phyloP scores from a whole-genome alignment of 768 basidiomycete species.

The Pleurotus giganteus region DNA sequence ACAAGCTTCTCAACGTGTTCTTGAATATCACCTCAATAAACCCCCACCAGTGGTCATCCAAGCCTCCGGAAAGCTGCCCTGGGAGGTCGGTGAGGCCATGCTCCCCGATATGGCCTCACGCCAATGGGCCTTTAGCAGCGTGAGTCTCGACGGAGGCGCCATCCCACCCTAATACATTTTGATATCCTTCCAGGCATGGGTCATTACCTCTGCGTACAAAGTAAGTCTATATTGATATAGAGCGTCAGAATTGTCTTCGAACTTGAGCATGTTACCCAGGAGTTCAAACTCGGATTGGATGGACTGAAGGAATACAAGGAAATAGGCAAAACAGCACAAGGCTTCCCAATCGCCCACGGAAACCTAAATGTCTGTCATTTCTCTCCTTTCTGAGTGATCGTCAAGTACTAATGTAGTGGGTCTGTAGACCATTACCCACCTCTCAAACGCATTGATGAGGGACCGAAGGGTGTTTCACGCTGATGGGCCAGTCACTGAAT shows the following conservation, averaged over 20 bases:
- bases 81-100: slow-evolving; percentile 7
- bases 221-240: slow-evolving; percentile 17
- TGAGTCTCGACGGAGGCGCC: not conserved
- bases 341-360: too few species aligned
- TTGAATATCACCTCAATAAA: not conserved
- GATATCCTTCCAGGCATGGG: slow-evolving; percentile 24
- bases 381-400: not conserved
- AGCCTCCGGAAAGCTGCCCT: slow-evolving; percentile 10
- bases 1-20: slow-evolving; percentile 19
- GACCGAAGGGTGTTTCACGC: slow-evolving; percentile 20
- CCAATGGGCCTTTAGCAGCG: not conserved
- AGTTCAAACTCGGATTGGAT: slow-evolving; percentile 6
- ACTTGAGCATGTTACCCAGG: slow-evolving; percentile 17
- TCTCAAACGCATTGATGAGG: slow-evolving; percentile 37
- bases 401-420: not conserved
- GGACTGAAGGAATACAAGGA: too few species aligned
- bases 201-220: slow-evolving; percentile 29
- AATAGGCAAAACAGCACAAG: too few species aligned
- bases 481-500: not conserved
- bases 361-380: not conserved
- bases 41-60: not conserved
- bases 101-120: slow-evolving; percentile 6
- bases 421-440: slow-evolving; percentile 25
- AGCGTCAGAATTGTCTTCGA: not conserved
- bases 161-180: not conserved